phyloP scores from a whole-genome alignment of 1,284 basidiomycete species.

The Kwoniella shivajii region DNA sequence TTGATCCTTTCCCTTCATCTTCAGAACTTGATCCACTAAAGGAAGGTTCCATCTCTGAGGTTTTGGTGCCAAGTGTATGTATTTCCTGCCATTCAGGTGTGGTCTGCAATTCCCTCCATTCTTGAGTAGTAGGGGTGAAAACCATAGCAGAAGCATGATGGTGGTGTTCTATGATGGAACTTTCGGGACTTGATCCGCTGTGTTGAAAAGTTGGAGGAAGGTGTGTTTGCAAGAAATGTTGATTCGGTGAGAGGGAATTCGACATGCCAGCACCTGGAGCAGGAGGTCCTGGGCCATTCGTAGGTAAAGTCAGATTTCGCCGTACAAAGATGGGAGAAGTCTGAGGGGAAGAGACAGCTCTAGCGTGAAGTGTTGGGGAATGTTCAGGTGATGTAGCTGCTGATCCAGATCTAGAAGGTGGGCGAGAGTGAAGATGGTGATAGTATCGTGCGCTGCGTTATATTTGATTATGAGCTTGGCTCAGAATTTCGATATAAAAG shows the following conservation, averaged over 20 bases:
- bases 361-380: slow-evolving; percentile 19
- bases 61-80: slow-evolving; percentile 7
- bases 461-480: neutral
- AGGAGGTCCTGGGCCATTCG: slow-evolving; percentile 17
- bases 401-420: slow-evolving; percentile 30
- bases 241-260: slow-evolving; percentile 45
- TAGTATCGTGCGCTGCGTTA: slow-evolving; percentile 52
- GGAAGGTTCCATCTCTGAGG: neutral
- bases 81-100: slow-evolving; percentile 27
- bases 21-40: slow-evolving; percentile 18
- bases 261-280: slow-evolving; percentile 19
- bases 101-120: slow-evolving; percentile 51
- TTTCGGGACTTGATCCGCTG: slow-evolving; percentile 15
- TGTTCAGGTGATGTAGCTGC: slow-evolving; percentile 39
- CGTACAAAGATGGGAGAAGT: slow-evolving; percentile 22
- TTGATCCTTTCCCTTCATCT: slow-evolving; percentile 12
- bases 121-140: slow-evolving; percentile 55
- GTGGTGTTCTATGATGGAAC: neutral
- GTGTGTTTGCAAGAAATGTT: slow-evolving; percentile 48
- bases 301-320: slow-evolving; percentile 29
- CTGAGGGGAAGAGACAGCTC: slow-evolving; percentile 12
- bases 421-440: slow-evolving; percentile 43
- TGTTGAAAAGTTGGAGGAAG: slow-evolving; percentile 44
- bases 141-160: slow-evolving; percentile 42
- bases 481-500: too few relatives aligned